phyloP scores from a whole-genome alignment of 768 basidiomycete genomes.

The Suillus brevipes region DNA sequence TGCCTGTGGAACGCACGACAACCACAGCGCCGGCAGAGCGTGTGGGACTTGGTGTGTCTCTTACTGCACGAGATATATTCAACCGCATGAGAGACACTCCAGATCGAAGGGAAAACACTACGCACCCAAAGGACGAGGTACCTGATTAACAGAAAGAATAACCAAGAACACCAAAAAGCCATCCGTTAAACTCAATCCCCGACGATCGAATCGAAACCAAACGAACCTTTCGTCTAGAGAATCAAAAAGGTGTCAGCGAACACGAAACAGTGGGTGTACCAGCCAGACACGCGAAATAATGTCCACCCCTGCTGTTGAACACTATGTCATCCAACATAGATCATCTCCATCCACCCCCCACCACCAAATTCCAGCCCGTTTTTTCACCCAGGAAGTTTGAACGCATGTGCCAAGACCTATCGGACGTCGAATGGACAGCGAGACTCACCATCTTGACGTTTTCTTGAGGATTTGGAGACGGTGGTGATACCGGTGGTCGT shows the following conservation, averaged over 20 bases:
- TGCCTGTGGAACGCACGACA: slow-evolving; percentile 96
- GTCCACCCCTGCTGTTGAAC: not conserved
- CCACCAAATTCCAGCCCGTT: slow-evolving; percentile 22
- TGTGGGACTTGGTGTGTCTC: slow-evolving; percentile 96
- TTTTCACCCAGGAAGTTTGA: slow-evolving; percentile 10
- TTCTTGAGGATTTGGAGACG: slow-evolving; percentile 34
- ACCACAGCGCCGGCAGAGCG: slow-evolving; percentile 96
- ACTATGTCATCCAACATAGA: slow-evolving; percentile 36
- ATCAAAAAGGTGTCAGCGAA: slow-evolving; percentile 22
- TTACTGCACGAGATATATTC: slow-evolving; percentile 56
- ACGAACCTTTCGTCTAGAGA: slow-evolving; percentile 82
- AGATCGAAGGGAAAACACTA: slow-evolving; percentile 21
- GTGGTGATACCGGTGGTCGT: slow-evolving; percentile 14
- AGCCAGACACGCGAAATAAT: not conserved
- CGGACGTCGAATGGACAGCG: slow-evolving; percentile 15
- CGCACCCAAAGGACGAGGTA: slow-evolving; percentile 95
- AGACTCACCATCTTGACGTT: slow-evolving; percentile 49
- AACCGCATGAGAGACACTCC: not conserved
- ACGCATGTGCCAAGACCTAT: slow-evolving; percentile 11
- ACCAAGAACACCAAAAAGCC: slow-evolving; percentile 6
- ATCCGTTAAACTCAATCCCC: slow-evolving; percentile 14
- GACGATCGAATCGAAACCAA: slow-evolving; percentile 11
- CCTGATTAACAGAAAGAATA: slow-evolving; percentile 46
- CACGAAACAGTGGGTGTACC: not conserved
- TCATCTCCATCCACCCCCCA: slow-evolving; percentile 35